Evolutionary conservation across 495 filamentous ascomycete genomes (phyloP).

Genomic region (Penicillium soppii): DNA sequence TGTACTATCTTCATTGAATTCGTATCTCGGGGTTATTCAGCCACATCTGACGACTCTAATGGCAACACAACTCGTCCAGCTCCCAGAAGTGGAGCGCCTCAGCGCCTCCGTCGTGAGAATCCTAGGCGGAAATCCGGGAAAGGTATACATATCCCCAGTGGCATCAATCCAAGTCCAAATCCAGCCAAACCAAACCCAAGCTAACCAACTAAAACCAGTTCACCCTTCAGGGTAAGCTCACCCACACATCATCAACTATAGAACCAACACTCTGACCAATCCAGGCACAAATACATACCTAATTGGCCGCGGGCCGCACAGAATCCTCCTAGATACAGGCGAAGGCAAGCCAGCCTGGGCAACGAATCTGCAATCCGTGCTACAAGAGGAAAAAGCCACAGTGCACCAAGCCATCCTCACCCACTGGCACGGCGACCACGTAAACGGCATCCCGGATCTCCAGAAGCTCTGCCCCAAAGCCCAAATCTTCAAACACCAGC

Average conservation of each 20-base stretch:
- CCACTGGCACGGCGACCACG: conserved; percentile 90
- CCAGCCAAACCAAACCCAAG: background rate
- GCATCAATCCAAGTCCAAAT: too few species aligned
- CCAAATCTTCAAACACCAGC: conserved; percentile 51
- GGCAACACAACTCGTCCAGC: conserved; percentile 46
- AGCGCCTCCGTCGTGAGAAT: conserved; percentile 69
- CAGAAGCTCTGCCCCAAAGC: conserved; percentile 57
- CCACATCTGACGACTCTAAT: conserved; percentile 22
- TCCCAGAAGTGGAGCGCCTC: conserved; percentile 66
- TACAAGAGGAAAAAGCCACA: conserved; percentile 63
- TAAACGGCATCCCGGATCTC: conserved; percentile 69
- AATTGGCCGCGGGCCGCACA: conserved; percentile 63
- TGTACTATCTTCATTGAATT: too few species aligned
- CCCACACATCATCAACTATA: background rate
- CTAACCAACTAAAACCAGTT: conserved; percentile 32
- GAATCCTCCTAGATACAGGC: conserved; percentile 80
- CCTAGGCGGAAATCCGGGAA: conserved; percentile 78
- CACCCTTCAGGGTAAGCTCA: conserved; percentile 49
- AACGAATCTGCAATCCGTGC: conserved; percentile 55
- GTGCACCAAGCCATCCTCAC: conserved; percentile 71
- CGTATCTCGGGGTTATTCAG: background rate
- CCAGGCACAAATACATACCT: conserved; percentile 88
- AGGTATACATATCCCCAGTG: too few species aligned
- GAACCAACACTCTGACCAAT: background rate
- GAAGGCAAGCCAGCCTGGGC: conserved; percentile 65